Evolutionary conservation across 192 early-diverging fungal species (phyloP), one percentile per base, ranked within the genome.

Genomic region (Podila epicladia): DNA sequence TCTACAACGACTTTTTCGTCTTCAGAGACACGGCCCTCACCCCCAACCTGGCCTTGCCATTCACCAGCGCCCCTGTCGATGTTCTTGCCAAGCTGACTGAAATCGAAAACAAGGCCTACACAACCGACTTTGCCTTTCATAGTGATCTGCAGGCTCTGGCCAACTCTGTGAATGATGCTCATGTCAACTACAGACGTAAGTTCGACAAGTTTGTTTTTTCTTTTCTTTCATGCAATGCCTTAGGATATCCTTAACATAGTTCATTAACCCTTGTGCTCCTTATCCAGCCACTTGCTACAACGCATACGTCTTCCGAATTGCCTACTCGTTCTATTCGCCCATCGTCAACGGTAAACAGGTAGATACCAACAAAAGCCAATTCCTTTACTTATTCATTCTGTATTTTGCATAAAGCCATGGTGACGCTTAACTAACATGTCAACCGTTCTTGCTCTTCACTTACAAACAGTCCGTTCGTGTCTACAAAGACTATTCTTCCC

Each of bases 1-100:
- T 75, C 4, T 75, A 59, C 31, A 57, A 62, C 22, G 75, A 71
- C 28, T 63, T 63, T 48, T 71, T 31, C 29, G 53, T 78, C 65
- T 71, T 67, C 19, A 35, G 64, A 28, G 75, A 78, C 15, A 8
- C 64, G 0, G 68, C 75, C 11, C 41, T 71, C 51, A 62, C 69
- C 5, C 69, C 58, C 8, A 4, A 62, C 5, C 22, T 58, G 17
- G 24, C 75, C 1, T 5, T 17, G 12, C 69, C 75, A 1, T 71
- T 78, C 38, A 9, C 28, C 20, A 67, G 35, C 31, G 45, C 8
- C 0, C 69, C 75, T 26, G 58, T 71, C 8, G 75, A 78, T 58
- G 24, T 71, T n/a, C 4, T 78, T 0, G 57, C 20, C 0, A 15
- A 32, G 5, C 31, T 78, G 24, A 17, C 65, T 5, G 38, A 55